These are phyloP conservation scores for Leucocoprinus sp. DNA, from an alignment of 768 basidiomycete species.

Conservation along the genomic window DNA sequence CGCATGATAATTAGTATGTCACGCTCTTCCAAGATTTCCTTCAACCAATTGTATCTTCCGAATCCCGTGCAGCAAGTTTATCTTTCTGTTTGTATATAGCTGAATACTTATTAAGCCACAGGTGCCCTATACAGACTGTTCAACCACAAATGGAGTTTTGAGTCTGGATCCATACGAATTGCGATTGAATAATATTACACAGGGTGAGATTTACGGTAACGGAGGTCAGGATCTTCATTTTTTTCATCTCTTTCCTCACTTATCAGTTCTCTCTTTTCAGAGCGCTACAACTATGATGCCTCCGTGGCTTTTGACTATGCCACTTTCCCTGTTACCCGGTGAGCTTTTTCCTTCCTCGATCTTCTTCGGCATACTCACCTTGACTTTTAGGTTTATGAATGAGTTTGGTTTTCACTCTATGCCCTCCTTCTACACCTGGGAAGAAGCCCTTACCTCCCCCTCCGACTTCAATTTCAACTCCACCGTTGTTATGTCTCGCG, in stretches of 20 bases:
- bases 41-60: slow-evolving; percentile 36
- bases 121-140: slow-evolving; percentile 55
- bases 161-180: slow-evolving; percentile 47
- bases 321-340: slow-evolving; percentile 43
- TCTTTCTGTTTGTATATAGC: background rate
- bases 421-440: slow-evolving; percentile 56
- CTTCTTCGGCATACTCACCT: background rate
- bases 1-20: slow-evolving; percentile 29
- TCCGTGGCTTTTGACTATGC: slow-evolving; percentile 43
- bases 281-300: slow-evolving; percentile 51
- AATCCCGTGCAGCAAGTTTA: slow-evolving; percentile 36
- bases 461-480: slow-evolving; percentile 53
- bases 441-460: slow-evolving; percentile 41
- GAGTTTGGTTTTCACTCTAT: slow-evolving; percentile 62
- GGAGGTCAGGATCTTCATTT: slow-evolving; percentile 22
- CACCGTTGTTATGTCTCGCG: slow-evolving; percentile 44
- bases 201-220: slow-evolving; percentile 49
- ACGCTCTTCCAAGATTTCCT: slow-evolving; percentile 46
- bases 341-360: slow-evolving; percentile 4
- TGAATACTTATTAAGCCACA: slow-evolving; percentile 16
- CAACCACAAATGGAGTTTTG: slow-evolving; percentile 49
- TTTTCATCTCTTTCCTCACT: background rate
- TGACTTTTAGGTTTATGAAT: slow-evolving; percentile 39
- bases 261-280: too few relatives aligned
- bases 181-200: slow-evolving; percentile 41